Evolutionary conservation across 2,329 filamentous ascomycete genomes (phyloP), one percentile per base, ranked within the genome.

Genomic region (Penicillium sp.): DNA sequence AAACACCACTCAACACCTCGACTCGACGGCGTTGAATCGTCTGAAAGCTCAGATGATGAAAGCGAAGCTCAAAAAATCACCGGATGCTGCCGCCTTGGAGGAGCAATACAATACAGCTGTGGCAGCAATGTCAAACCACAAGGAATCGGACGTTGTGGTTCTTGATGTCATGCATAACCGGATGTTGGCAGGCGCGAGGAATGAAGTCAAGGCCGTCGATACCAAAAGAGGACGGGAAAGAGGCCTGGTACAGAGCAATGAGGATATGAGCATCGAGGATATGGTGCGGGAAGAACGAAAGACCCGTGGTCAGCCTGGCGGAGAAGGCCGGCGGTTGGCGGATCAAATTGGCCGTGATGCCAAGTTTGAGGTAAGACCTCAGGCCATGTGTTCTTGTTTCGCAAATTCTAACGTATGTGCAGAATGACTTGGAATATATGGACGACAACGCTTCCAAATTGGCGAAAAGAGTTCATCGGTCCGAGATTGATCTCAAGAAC

Each of bases 21-120:
- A 95, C 60, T 83, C 87, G 63, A 93, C 89, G 0, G 77, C 84
- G 0, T 76, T 99, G 47, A 99, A 99, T 70, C 84, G 88, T 53
- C 80, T 99, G 41, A 91, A 92, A 57, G 93, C 93, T 0, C 87
- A 93, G 63, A 85, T 97, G 77, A 92, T 99, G 87, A 96, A 95
- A 67, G 93, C 93, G 4, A 95, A 95, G 65, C 75, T 99, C 39
- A 86, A 84, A 53, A 85, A 86, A 13, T 83, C 88, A 0, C 80
- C 89, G 0, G 84, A 95, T 57, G 86, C 83, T 1, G 81, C 81
- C 2, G 80, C 85, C 57, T 80, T 99, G 1, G 89, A 99, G 66
- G 80, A 81, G 16, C 85, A 93, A 58, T 99, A 95, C 73, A 88
- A 90, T 59, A 77, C 80, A 29, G 89, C 89, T 0, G 78, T 87